Base-by-base conservation (phyloP, 2,329 filamentous ascomycete genomes). In the Ceratocystis variospora region DNA sequence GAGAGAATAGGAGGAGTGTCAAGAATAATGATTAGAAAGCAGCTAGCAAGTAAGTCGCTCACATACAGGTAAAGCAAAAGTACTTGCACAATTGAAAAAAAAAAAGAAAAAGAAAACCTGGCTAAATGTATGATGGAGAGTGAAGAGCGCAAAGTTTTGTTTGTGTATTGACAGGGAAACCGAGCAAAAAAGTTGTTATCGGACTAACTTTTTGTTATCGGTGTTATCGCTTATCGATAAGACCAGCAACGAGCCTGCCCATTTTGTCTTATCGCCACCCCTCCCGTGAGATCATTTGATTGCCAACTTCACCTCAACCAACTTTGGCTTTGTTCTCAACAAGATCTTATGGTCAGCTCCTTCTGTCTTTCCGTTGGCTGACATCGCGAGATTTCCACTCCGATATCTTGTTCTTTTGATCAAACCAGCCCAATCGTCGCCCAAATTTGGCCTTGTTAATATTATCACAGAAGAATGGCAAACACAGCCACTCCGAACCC, bases 401-500 rank as follows among this genome's bases (percentile, higher is more conserved):
- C 12, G 37, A 15, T 41, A 41, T 41, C 37, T 15, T 3, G 37
- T 4, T 12, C 12, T 41, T 41, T 41, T 1, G 0, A 41, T 15
- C 37, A 41, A 4, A 41, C 12, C 3, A 10, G 37, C 5, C 37
- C 10, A 15, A 41, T 41, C 10, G 10, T 41, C 37, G 3, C 37
- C 10, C 37, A 41, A 41, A 12, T 15, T 41, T 15, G 37, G 37
- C 12, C 37, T 12, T 1, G 37, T 41, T 10, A 15, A 41, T 41
- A 59, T 7, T 17, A 59, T 37, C 17, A 31, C 17, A 41, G 28
- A 59, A 59, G 28, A 37, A 31, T 59, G 48, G n/a, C 63, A 59
- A 65, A 59, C 33, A 63, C 68, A 68, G 75, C 69, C 69, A 70
- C 72, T 37, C 68, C 71, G 25, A 41, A 41, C 12, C 70, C 72